These are phyloP conservation scores for Citrus mangshanensis DNA, from an alignment of 345 rosid genomes.

Conservation along the genomic window DNA sequence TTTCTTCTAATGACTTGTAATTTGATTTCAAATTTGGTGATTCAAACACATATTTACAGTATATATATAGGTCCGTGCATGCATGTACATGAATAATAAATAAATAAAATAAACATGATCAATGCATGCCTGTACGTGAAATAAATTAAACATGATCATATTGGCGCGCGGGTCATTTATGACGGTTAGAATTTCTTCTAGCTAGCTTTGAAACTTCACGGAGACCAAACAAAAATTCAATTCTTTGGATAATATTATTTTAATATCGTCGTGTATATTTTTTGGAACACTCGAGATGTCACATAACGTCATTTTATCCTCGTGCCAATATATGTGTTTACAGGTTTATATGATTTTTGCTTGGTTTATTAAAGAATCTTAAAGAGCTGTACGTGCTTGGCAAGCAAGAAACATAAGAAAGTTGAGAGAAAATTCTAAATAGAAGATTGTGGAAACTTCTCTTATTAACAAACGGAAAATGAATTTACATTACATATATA, in stretches of 20 bases:
- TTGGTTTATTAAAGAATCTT: no score
- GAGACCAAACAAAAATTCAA: not conserved
- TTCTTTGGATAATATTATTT: not conserved
- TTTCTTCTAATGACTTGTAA: not conserved
- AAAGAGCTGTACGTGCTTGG: no score
- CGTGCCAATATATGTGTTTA: no score
- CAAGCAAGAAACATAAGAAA: no score
- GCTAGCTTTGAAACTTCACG: slow-evolving; percentile 15
- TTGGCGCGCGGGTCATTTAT: slow-evolving; percentile 13
- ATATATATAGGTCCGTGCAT: not conserved
- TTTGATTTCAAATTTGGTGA: slow-evolving; percentile 15
- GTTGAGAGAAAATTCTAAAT: no score
- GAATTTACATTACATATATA: no score
- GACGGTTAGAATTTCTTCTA: slow-evolving; percentile 23
- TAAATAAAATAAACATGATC: not conserved
- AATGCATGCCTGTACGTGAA: not conserved
- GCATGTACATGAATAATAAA: not conserved
- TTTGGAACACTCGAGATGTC: no score
- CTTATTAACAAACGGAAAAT: no score
- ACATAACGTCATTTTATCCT: no score
- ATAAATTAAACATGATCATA: not conserved
- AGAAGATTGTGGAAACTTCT: no score
- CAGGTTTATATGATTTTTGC: no score
- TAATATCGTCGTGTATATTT: no score
- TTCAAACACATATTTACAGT: not conserved